Evolutionary conservation across 148 eudicot species (phyloP).

Genomic region (Fagopyrum tataricum): DNA sequence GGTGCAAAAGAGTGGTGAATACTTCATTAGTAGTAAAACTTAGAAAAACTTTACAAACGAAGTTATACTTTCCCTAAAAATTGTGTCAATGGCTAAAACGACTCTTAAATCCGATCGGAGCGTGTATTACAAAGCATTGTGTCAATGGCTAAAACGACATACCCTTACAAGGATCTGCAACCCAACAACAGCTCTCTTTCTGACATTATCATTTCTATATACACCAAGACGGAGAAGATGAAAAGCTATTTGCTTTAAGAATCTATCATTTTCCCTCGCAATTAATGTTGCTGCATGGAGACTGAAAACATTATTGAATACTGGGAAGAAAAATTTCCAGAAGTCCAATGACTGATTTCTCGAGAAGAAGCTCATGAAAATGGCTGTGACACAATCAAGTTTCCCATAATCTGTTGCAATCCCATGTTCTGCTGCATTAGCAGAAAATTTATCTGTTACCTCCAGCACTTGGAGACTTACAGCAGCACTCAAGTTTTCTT

Average conservation of each 20-base stretch:
- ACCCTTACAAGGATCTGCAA: slow-evolving; percentile 97
- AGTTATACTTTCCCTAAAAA: too few relatives aligned
- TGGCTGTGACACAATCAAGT: slow-evolving; percentile 92
- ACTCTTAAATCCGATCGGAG: too few relatives aligned
- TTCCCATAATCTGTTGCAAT: slow-evolving; percentile 97
- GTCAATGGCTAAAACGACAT: slow-evolving; percentile 19
- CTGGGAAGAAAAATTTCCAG: slow-evolving; percentile 87
- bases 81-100: too few relatives aligned
- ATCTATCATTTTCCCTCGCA: slow-evolving; percentile 98
- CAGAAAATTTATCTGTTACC: slow-evolving; percentile 78
- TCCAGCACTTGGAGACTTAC: slow-evolving; percentile 93
- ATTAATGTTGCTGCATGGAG: slow-evolving; percentile 89
- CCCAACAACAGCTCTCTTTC: slow-evolving; percentile 85
- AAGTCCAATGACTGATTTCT: slow-evolving; percentile 78
- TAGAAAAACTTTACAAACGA: too few relatives aligned
- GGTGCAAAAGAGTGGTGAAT: too few relatives aligned
- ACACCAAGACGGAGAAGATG: slow-evolving; percentile 98
- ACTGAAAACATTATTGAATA: slow-evolving; percentile 63
- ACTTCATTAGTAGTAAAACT: too few relatives aligned
- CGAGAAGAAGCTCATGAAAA: slow-evolving; percentile 82
- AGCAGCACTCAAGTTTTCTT: slow-evolving; percentile 94
- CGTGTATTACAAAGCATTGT: not conserved
- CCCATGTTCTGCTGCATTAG: slow-evolving; percentile 63
- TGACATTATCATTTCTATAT: slow-evolving; percentile 77
- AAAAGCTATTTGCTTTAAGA: slow-evolving; percentile 93